Conservation (phyloP, 371 early-diverging fungal genomes). For the Sanchytrium tribonematis region DNA sequence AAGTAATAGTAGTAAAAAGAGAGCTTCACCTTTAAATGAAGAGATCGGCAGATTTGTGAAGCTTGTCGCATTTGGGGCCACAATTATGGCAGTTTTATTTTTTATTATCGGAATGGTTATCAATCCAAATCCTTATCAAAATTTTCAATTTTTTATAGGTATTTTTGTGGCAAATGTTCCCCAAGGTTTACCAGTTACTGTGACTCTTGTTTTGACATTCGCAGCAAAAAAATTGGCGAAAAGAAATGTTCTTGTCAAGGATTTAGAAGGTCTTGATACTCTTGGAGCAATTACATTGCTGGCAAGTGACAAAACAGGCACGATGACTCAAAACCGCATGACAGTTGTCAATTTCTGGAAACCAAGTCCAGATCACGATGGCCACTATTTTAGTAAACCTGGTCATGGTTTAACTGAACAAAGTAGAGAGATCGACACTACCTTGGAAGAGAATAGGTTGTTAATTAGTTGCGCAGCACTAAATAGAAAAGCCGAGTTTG, state of each 20-base stretch:
- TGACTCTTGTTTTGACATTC: conserved; percentile 49
- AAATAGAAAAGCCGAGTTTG: conserved; percentile 23
- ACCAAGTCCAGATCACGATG: background rate
- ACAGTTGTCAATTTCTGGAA: conserved; percentile 66
- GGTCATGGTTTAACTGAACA: background rate
- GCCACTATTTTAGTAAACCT: background rate
- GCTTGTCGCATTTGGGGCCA: conserved; percentile 51
- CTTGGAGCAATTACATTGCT: conserved; percentile 74
- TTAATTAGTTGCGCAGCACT: background rate
- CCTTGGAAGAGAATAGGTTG: background rate
- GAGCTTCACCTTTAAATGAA: conserved; percentile 31
- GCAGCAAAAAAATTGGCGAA: conserved; percentile 77
- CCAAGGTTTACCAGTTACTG: conserved; percentile 15
- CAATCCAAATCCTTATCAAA: conserved; percentile 11
- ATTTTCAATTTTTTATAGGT: conserved; percentile 40
- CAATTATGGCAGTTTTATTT: conserved; percentile 40
- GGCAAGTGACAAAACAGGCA: conserved; percentile 72
- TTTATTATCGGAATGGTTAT: conserved; percentile 35
- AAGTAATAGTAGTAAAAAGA: conserved; percentile 38
- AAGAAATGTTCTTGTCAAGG: conserved; percentile 67
- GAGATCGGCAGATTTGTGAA: conserved; percentile 59
- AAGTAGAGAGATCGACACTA: background rate
- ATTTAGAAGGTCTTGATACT: conserved; percentile 76
- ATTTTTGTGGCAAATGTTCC: conserved; percentile 27
- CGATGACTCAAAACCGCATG: conserved; percentile 81